phyloP scores from a whole-genome alignment of 768 basidiomycete genomes.

The Termitomyces sp. region DNA sequence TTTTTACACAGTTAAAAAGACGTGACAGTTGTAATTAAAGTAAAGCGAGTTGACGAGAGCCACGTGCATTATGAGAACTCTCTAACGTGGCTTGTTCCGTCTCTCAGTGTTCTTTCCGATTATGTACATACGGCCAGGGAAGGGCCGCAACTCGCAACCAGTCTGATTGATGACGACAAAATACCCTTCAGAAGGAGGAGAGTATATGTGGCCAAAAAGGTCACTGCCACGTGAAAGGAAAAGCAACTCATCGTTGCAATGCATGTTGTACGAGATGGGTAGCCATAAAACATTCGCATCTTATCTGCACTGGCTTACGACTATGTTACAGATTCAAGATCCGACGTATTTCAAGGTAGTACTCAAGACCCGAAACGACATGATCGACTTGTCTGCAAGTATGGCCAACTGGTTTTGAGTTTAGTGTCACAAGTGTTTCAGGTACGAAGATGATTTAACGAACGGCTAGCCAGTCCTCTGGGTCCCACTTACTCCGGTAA shows the following conservation, averaged over 20 bases:
- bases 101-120: constrained; percentile 19
- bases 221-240: not conserved
- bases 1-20: not conserved
- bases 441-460: constrained; percentile 15
- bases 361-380: not conserved
- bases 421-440: constrained; percentile 16
- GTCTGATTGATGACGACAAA: not conserved
- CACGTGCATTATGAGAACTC: constrained; percentile 24
- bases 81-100: constrained; percentile 37
- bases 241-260: not conserved
- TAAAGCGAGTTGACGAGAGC: constrained; percentile 10
- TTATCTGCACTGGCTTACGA: not conserved
- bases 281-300: not conserved
- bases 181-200: too few relatives aligned
- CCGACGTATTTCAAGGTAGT: not conserved
- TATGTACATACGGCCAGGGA: constrained; percentile 15
- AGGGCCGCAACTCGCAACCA: not conserved
- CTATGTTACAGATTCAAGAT: not conserved
- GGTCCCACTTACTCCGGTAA: constrained; percentile 11
- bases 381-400: not conserved
- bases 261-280: not conserved
- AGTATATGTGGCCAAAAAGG: constrained; percentile 7
- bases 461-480: constrained; percentile 7
- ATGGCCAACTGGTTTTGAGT: constrained; percentile 13
- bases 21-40: not conserved